Percentiles rank a stretch among this genome's conserved stretches.
Conservation (phyloP, 1,284 basidiomycete genomes). For the Butyriboletus appendiculatus region DNA sequence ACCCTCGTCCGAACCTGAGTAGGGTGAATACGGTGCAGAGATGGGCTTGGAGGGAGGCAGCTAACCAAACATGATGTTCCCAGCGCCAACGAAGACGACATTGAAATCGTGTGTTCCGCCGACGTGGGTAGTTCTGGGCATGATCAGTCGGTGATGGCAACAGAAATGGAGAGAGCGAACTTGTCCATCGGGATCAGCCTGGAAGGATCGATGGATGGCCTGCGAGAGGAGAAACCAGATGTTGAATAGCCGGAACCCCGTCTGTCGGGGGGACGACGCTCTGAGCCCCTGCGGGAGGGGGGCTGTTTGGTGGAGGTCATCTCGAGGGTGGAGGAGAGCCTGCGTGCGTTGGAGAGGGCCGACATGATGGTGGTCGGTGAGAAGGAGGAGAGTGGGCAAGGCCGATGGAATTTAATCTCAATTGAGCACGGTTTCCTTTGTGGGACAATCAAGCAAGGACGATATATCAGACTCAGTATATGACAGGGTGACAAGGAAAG, state of each 20-base stretch:
- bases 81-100: conserved; percentile 89
- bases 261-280: conserved; percentile 40
- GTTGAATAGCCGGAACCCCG: conserved; percentile 46
- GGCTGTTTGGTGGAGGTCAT: conserved; percentile 35
- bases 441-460: conserved; percentile 10
- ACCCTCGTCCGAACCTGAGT: conserved; percentile 76
- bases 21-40: conserved; percentile 9
- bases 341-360: conserved; percentile 22
- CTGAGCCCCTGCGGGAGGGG: conserved; percentile 36
- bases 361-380: conserved; percentile 26
- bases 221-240: conserved; percentile 51
- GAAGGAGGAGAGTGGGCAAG: background rate
- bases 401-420: conserved; percentile 19
- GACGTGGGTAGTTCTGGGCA: conserved; percentile 51
- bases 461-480: conserved; percentile 4
- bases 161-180: conserved; percentile 40
- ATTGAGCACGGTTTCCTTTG: conserved; percentile 18
- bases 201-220: conserved; percentile 73
- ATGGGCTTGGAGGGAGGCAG: conserved; percentile 7
- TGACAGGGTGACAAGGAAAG: conserved; percentile 10
- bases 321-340: conserved; percentile 35
- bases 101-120: conserved; percentile 77
- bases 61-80: conserved; percentile 93
- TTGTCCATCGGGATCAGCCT: conserved; percentile 78
- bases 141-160: conserved; percentile 10